Conservation (phyloP, 1,284 basidiomycete genomes). For the Ustilago lituana region DNA sequence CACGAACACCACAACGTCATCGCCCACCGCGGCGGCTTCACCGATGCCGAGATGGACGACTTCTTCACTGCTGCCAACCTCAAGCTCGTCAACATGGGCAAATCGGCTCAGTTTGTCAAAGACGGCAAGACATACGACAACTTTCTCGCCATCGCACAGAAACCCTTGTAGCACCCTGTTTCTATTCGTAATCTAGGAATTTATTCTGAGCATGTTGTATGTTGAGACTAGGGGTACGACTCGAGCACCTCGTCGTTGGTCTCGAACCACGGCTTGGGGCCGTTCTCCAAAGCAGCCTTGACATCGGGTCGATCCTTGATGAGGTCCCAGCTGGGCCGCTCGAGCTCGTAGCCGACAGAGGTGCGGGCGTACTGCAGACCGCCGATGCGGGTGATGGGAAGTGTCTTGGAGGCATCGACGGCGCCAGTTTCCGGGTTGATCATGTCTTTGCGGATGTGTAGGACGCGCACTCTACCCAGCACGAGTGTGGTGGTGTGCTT, state of each 20-base stretch:
- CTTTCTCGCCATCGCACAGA: constrained; percentile 42
- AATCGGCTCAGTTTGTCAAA: constrained; percentile 35
- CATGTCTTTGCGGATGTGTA: constrained; percentile 57
- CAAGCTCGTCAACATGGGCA: constrained; percentile 34
- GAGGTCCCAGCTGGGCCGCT: constrained; percentile 45
- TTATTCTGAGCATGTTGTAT: background rate
- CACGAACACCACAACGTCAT: constrained; percentile 40
- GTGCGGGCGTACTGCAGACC: constrained; percentile 51
- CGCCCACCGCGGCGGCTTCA: constrained; percentile 43
- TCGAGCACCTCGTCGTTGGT: constrained; percentile 35
- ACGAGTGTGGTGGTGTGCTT: constrained; percentile 56
- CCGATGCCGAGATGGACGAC: constrained; percentile 23
- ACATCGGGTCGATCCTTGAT: constrained; percentile 43
- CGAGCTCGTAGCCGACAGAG: constrained; percentile 44
- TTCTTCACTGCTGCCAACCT: constrained; percentile 39
- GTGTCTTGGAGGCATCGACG: constrained; percentile 46
- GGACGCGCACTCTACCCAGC: constrained; percentile 43
- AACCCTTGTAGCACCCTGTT: constrained; percentile 10
- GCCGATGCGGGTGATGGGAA: constrained; percentile 51
- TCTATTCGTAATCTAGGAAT: background rate
- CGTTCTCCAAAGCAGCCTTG: constrained; percentile 31
- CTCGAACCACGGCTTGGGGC: constrained; percentile 34
- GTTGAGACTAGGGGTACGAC: constrained; percentile 22
- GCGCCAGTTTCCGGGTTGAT: constrained; percentile 45
- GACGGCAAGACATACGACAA: constrained; percentile 31